Evolutionary conservation across 805 yeast species (phyloP).

Genomic region (Lachancea dasiensis): DNA sequence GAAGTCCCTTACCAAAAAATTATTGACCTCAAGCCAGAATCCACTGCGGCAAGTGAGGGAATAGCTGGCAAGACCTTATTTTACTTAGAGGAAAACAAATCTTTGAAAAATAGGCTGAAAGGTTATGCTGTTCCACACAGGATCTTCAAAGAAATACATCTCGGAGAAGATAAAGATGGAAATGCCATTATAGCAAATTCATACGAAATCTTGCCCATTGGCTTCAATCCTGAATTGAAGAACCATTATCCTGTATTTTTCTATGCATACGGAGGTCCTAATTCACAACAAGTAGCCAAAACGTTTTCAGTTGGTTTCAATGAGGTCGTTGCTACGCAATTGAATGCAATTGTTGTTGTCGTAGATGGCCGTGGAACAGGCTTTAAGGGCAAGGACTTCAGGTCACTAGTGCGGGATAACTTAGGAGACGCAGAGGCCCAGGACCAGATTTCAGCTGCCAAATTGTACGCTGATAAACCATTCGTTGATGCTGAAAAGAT

Average conservation of each 20-base stretch:
- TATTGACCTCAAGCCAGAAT: slow-evolving; percentile 43
- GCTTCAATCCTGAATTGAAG: slow-evolving; percentile 46
- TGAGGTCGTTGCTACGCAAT: slow-evolving; percentile 67
- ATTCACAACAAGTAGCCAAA: slow-evolving; percentile 74
- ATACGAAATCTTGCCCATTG: slow-evolving; percentile 70
- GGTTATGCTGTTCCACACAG: slow-evolving; percentile 54
- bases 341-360: slow-evolving; percentile 81
- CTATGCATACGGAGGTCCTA: slow-evolving; percentile 94
- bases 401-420: slow-evolving; percentile 73
- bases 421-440: slow-evolving; percentile 76
- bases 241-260: slow-evolving; percentile 80
- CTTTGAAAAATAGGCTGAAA: slow-evolving; percentile 35
- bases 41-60: slow-evolving; percentile 20
- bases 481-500: slow-evolving; percentile 65
- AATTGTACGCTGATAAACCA: slow-evolving; percentile 51
- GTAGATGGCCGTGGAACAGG: slow-evolving; percentile 99
- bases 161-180: slow-evolving; percentile 45
- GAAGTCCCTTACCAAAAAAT: slow-evolving; percentile 72
- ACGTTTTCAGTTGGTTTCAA: slow-evolving; percentile 60
- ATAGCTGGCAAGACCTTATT: slow-evolving; percentile 26
- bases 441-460: slow-evolving; percentile 86
- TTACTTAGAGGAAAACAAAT: slow-evolving; percentile 37
- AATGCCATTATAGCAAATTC: slow-evolving; percentile 51
- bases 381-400: slow-evolving; percentile 69
- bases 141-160: slow-evolving; percentile 45